Evolutionary conservation across 164 flowering plant genomes (phyloP).

Genomic region (Brasenia schreberi): DNA sequence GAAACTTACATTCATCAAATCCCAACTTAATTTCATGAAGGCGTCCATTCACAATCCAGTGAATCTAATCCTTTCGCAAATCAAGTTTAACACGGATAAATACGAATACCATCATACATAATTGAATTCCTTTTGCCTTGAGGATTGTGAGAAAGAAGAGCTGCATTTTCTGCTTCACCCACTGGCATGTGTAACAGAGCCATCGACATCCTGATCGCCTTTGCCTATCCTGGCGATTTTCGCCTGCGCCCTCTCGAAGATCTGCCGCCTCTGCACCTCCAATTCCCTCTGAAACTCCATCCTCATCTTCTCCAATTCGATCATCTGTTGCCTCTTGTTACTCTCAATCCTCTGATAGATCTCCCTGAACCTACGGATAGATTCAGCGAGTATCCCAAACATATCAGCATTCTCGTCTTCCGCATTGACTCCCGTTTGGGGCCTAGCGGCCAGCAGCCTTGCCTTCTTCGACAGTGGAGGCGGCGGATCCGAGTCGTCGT

Average conservation of each 20-base stretch:
- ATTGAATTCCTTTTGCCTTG: background rate
- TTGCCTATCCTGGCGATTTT: conserved; percentile 52
- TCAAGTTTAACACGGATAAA: background rate
- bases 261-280: conserved; percentile 72
- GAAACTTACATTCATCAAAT: too few relatives aligned
- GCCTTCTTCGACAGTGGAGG: conserved; percentile 33
- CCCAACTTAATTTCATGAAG: too few relatives aligned
- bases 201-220: conserved; percentile 21
- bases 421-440: background rate
- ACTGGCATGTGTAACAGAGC: conserved; percentile 24
- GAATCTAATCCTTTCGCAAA: background rate
- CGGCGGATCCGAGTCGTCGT: conserved; percentile 39
- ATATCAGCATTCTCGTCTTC: conserved; percentile 21
- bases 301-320: conserved; percentile 87
- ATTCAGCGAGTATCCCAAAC: conserved; percentile 51
- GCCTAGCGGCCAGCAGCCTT: conserved; percentile 3
- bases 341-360: conserved; percentile 87
- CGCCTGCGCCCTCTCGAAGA: conserved; percentile 64
- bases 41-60: background rate
- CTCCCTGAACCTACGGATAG: conserved; percentile 67
- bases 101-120: too few relatives aligned
- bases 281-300: conserved; percentile 78
- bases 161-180: conserved; percentile 12
- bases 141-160: background rate
- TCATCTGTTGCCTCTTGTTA: conserved; percentile 72